Evolutionary conservation across 495 filamentous ascomycete species (phyloP).

Genomic region (Aspergillus bertholletiae): DNA sequence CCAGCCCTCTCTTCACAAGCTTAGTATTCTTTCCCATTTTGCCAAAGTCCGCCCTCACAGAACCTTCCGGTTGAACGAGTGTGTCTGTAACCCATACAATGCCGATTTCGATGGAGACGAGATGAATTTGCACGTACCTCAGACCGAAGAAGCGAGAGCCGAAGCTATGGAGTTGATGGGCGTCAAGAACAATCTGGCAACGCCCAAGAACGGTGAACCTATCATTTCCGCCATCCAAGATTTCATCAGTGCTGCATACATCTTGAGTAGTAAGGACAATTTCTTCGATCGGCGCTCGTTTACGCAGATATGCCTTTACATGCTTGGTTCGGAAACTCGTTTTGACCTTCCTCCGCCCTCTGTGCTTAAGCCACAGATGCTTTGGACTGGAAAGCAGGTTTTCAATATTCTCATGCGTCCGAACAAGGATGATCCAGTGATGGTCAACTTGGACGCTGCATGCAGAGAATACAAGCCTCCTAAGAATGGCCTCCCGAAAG

Average conservation of each 20-base stretch:
- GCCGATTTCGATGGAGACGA: conserved; percentile 99
- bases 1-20: conserved; percentile 95
- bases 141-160: conserved; percentile 93
- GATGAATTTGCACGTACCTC: conserved; percentile 98
- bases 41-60: conserved; percentile 92
- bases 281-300: conserved; percentile 88
- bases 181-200: conserved; percentile 92
- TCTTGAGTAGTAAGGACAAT: conserved; percentile 87
- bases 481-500: conserved; percentile 49
- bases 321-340: conserved; percentile 77
- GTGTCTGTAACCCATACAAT: conserved; percentile 97
- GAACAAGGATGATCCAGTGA: conserved; percentile 71
- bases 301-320: conserved; percentile 84
- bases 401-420: conserved; percentile 95
- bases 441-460: conserved; percentile 90
- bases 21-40: conserved; percentile 92
- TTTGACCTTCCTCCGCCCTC: conserved; percentile 85
- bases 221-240: conserved; percentile 98
- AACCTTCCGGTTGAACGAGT: conserved; percentile 96
- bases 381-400: conserved; percentile 98
- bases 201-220: conserved; percentile 95
- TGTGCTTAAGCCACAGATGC: conserved; percentile 75
- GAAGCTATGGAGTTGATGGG: conserved; percentile 98
- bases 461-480: conserved; percentile 72
- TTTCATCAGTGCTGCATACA: conserved; percentile 93